Percentiles rank a stretch among this genome's conserved stretches.
Conservation (phyloP, 192 early-diverging fungal species). For the Kickxella alabastrina region DNA sequence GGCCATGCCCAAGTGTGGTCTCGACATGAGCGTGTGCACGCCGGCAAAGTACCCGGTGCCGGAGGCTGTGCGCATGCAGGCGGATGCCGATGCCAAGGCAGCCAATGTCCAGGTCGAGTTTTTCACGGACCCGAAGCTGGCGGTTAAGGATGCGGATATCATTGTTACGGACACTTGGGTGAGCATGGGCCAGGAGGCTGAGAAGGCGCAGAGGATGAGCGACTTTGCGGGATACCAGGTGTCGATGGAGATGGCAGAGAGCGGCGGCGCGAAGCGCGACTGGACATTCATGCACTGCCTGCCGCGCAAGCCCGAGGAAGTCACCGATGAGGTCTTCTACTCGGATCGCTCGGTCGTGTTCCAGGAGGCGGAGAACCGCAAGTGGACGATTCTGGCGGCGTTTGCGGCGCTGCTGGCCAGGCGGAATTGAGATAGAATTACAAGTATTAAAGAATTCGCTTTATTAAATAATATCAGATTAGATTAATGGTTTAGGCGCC, state of each 20-base stretch:
- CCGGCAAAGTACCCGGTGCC: conserved; percentile 79
- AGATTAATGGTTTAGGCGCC: too few relatives aligned
- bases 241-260: conserved; percentile 75
- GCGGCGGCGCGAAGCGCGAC: conserved; percentile 73
- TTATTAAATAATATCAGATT: conserved; percentile 18
- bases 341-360: conserved; percentile 89
- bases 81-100: conserved; percentile 57
- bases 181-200: conserved; percentile 95
- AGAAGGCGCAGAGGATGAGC: conserved; percentile 75
- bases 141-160: conserved; percentile 76
- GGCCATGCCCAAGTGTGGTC: conserved; percentile 83
- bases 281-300: conserved; percentile 99
- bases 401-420: conserved; percentile 60
- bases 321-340: conserved; percentile 95
- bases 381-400: conserved; percentile 94
- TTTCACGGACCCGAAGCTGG: conserved; percentile 69
- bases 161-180: conserved; percentile 99
- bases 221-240: conserved; percentile 89
- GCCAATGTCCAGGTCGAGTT: conserved; percentile 54
- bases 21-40: conserved; percentile 77
- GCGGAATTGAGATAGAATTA: not conserved
- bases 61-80: conserved; percentile 64
- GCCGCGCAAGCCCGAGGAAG: conserved; percentile 94
- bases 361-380: conserved; percentile 97
- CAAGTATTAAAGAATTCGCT: not conserved